These are phyloP conservation scores for Penicillium sp. DNA, from an alignment of 2,329 filamentous ascomycete genomes.

Conservation along the genomic window DNA sequence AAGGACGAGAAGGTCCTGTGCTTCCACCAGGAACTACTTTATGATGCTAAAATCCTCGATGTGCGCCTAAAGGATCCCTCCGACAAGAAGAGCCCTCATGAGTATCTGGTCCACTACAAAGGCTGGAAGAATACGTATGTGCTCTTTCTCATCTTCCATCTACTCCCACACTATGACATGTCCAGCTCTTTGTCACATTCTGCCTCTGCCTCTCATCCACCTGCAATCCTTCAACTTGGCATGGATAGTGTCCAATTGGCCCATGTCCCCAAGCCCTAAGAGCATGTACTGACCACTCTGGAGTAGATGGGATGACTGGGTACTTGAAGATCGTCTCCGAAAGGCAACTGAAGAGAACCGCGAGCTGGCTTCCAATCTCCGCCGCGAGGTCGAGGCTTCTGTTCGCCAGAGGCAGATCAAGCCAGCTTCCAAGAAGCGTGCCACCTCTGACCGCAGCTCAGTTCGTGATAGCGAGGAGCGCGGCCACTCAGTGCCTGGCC, in stretches of 20 bases:
- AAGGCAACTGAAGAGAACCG: slow-evolving; percentile 95
- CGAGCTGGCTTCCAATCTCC: slow-evolving; percentile 63
- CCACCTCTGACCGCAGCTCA: slow-evolving; percentile 41
- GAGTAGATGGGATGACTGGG: slow-evolving; percentile 92
- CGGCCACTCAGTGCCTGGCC: slow-evolving; percentile 41
- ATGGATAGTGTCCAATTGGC: background rate
- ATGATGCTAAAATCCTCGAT: slow-evolving; percentile 93
- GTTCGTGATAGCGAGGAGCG: slow-evolving; percentile 45
- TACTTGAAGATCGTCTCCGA: slow-evolving; percentile 83
- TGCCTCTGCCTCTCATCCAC: background rate
- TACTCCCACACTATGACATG: background rate
- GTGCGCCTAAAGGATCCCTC: slow-evolving; percentile 57
- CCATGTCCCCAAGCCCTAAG: background rate
- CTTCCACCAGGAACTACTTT: slow-evolving; percentile 95
- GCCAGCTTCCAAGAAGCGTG: slow-evolving; percentile 37
- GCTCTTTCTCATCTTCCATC: slow-evolving; percentile 7
- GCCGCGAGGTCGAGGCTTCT: slow-evolving; percentile 39
- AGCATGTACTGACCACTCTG: slow-evolving; percentile 8
- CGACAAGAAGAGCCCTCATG: slow-evolving; percentile 68
- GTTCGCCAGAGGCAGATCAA: slow-evolving; percentile 33
- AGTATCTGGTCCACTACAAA: slow-evolving; percentile 97
- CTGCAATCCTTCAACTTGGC: background rate
- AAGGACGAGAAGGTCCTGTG: slow-evolving; percentile 91
- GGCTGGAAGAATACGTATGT: slow-evolving; percentile 96
- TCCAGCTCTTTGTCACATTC: background rate